Conservation (phyloP, 345 rosid species). For the Eucalyptus tenuipes region DNA sequence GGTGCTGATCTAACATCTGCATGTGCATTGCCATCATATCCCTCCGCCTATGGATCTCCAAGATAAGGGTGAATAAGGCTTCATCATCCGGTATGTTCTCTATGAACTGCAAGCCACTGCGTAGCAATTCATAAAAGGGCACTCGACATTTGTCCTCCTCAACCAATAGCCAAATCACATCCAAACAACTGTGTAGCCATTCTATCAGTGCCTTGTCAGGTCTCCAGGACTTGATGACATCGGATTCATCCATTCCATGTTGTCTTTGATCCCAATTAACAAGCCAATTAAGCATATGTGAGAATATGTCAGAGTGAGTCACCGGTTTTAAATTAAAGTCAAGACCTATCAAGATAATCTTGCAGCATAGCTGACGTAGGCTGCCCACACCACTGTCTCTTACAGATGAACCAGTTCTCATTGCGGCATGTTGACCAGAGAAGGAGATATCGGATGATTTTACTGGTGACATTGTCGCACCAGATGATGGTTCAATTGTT, state of each 20-base stretch:
- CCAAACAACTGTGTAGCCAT: slow-evolving; percentile 89
- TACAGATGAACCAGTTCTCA: slow-evolving; percentile 27
- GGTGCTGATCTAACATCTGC: slow-evolving; percentile 97
- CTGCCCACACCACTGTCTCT: slow-evolving; percentile 62
- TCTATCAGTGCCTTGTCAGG: slow-evolving; percentile 63
- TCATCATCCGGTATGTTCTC: slow-evolving; percentile 94
- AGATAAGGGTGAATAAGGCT: slow-evolving; percentile 83
- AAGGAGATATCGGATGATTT: slow-evolving; percentile 41
- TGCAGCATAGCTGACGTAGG: slow-evolving; percentile 83
- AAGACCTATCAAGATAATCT: slow-evolving; percentile 72
- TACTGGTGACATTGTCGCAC: slow-evolving; percentile 38
- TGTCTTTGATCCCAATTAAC: slow-evolving; percentile 92
- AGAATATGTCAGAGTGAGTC: slow-evolving; percentile 73
- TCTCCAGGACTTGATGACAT: slow-evolving; percentile 50
- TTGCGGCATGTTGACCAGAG: slow-evolving; percentile 29
- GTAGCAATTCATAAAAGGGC: slow-evolving; percentile 88
- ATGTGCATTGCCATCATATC: slow-evolving; percentile 98
- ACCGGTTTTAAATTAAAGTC: slow-evolving; percentile 67
- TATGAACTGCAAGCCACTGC: slow-evolving; percentile 90
- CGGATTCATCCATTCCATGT: slow-evolving; percentile 50
- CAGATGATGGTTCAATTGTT: slow-evolving; percentile 47
- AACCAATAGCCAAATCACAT: slow-evolving; percentile 89
- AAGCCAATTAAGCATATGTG: slow-evolving; percentile 81
- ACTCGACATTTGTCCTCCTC: slow-evolving; percentile 80
- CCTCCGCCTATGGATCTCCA: slow-evolving; percentile 95